phyloP scores from a whole-genome alignment of 495 filamentous ascomycete genomes.

The Terfezia claveryi region DNA sequence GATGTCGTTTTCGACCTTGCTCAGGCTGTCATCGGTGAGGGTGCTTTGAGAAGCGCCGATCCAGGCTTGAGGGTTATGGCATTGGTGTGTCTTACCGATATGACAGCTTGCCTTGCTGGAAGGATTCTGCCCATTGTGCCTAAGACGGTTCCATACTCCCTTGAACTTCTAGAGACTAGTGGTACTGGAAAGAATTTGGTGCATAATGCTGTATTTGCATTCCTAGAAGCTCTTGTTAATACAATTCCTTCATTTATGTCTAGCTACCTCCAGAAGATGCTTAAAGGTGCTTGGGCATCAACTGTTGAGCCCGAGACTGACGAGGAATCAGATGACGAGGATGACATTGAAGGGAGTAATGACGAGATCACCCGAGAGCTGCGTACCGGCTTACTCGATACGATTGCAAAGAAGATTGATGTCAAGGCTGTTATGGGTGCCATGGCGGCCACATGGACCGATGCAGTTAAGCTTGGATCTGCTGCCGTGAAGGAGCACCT shows the following conservation, averaged over 20 bases:
- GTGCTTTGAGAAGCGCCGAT: slow-evolving; percentile 54
- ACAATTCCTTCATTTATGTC: slow-evolving; percentile 74
- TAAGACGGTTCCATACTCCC: slow-evolving; percentile 42
- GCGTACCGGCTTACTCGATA: slow-evolving; percentile 42
- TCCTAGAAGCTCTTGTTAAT: slow-evolving; percentile 54
- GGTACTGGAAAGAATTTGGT: slow-evolving; percentile 31
- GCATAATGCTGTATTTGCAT: slow-evolving; percentile 60
- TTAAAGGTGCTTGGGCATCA: slow-evolving; percentile 20
- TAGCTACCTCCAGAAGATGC: slow-evolving; percentile 42
- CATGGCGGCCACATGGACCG: slow-evolving; percentile 7
- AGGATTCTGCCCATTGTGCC: slow-evolving; percentile 66
- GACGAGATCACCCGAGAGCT: slow-evolving; percentile 22
- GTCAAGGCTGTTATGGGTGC: slow-evolving; percentile 26
- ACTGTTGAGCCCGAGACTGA: slow-evolving; percentile 36
- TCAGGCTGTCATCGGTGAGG: slow-evolving; percentile 36
- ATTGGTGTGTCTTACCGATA: slow-evolving; percentile 67
- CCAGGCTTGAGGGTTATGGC: slow-evolving; percentile 53
- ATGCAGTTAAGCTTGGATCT: slow-evolving; percentile 1
- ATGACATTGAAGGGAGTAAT: background rate
- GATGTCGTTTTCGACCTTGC: slow-evolving; percentile 21
- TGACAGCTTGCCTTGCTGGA: slow-evolving; percentile 69
- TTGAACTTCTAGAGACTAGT: slow-evolving; percentile 44
- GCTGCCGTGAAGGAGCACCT: slow-evolving; percentile 28
- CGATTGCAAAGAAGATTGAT: slow-evolving; percentile 51
- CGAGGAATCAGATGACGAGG: background rate